phyloP scores from a whole-genome alignment of 2,329 filamentous ascomycete species.

The Hypoxylon sp. region DNA sequence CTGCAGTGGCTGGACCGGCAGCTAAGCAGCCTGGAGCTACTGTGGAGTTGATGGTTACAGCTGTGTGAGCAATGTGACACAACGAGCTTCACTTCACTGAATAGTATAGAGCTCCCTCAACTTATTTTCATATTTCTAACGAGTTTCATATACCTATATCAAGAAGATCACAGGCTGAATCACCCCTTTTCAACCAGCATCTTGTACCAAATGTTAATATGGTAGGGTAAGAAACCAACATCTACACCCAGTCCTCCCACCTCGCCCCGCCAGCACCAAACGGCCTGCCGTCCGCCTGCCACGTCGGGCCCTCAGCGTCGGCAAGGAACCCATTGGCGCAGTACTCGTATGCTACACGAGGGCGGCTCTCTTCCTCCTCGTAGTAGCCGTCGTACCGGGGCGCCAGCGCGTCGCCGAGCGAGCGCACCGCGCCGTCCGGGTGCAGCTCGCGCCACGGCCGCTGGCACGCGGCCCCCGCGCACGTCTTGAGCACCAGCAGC shows the following conservation, averaged over 20 bases:
- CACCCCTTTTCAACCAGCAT: not conserved
- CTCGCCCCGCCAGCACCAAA: slow-evolving; percentile 15
- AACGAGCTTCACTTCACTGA: no score
- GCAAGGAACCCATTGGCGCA: slow-evolving; percentile 48
- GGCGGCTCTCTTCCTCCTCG: slow-evolving; percentile 41
- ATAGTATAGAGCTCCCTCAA: no score
- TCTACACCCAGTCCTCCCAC: slow-evolving; percentile 40
- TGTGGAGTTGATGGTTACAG: no score
- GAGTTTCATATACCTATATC: no score
- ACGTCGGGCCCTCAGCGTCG: slow-evolving; percentile 40
- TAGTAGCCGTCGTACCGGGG: slow-evolving; percentile 56
- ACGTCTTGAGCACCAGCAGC: slow-evolving; percentile 60
- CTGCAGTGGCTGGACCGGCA: no score
- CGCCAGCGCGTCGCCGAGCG: slow-evolving; percentile 53
- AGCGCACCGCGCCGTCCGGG: slow-evolving; percentile 52
- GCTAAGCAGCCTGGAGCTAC: no score
- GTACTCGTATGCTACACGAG: slow-evolving; percentile 54
- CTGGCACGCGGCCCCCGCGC: slow-evolving; percentile 52
- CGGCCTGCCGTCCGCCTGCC: slow-evolving; percentile 22
- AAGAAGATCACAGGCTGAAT: no score
- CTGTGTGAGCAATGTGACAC: no score
- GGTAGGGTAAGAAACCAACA: not conserved
- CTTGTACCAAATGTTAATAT: no score
- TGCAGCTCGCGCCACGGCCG: slow-evolving; percentile 58
- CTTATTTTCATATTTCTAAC: no score